Conservation (phyloP, 805 yeast species). For the Saccharomycopsis vini region DNA sequence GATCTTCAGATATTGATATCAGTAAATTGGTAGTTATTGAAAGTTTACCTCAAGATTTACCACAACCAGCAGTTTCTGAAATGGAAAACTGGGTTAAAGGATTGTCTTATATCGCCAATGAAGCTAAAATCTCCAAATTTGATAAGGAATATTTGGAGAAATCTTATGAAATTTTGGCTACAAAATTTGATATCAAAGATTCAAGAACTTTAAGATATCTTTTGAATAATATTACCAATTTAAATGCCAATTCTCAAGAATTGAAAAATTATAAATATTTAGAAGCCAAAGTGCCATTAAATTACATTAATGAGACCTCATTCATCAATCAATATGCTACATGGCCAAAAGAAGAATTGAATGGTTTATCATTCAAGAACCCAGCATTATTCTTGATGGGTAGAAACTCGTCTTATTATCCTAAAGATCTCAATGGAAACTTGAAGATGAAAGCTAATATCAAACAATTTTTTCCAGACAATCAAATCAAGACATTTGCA, state of each 20-base stretch:
- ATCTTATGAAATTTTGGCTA: constrained; percentile 2
- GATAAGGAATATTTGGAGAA: constrained; percentile 15
- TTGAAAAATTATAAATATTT: constrained; percentile 3
- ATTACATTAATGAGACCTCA: constrained; percentile 1
- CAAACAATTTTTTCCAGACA: constrained; percentile 23
- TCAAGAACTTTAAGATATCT: not conserved
- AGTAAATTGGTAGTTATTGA: constrained; percentile 14
- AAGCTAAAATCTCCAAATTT: constrained; percentile 5
- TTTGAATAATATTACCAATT: constrained; percentile 5
- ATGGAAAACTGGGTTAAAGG: constrained; percentile 10
- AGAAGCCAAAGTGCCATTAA: constrained; percentile 14
- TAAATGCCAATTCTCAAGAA: not conserved
- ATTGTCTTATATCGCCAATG: constrained; percentile 7
- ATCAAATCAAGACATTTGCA: constrained; percentile 22
- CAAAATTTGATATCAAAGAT: constrained; percentile 12
- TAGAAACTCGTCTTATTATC: constrained; percentile 5
- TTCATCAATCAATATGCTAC: constrained; percentile 1
- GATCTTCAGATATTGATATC: constrained; percentile 1
- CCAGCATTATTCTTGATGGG: constrained; percentile 18
- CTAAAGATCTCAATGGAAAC: not conserved
- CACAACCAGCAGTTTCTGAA: not conserved
- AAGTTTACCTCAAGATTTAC: constrained; percentile 11
- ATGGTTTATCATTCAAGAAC: not conserved
- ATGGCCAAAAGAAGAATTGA: constrained; percentile 8
- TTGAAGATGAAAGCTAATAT: constrained; percentile 14